Base-by-base conservation (phyloP, 371 early-diverging fungal genomes). In the Funneliformis caledonium region DNA sequence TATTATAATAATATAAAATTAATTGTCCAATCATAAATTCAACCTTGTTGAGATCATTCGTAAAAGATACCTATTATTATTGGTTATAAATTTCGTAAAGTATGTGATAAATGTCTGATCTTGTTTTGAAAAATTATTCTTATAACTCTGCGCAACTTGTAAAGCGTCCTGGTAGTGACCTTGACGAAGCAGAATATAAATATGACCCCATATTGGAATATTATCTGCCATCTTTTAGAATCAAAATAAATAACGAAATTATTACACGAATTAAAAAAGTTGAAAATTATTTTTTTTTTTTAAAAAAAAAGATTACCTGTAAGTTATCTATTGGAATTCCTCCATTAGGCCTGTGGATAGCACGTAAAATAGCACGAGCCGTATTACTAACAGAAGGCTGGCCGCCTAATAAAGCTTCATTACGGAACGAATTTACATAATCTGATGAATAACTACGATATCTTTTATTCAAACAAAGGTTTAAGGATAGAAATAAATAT, bases 371-470 rank as follows among this genome's bases (percentile, higher is more conserved):
- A 1, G 93, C 94, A 22, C 90, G 86, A 33, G 96, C 87, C 52
- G 89, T 91, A 72, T 87, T 87, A 72, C 89, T 82, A 22, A 92
- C 86, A 1, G 91, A 91, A 1, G 94, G 94, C 12, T 89, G 85
- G 42, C 94, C 94, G n/a, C 94, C 94, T 16, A 93, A 84, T 64
- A 86, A 84, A 1, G 93, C 93, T 26, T 91, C 91, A 82, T 42
- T 81, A 82, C 78, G 85, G 83, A 77, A 87, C 47, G 72, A 82
- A 85, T 42, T 75, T 72, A 73, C 80, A 78, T 72, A 85, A 83
- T 74, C 84, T 83, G 37, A 78, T 70, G 62, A 83, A 81, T 64
- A 87, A 76, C 74, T 81, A 78, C 33, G 83, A 85, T 70, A 86
- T 77, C 31, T 72, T 22, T 0, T 81, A 59, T 50, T 72, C 12